Conservation (phyloP, 2,329 filamentous ascomycete species). For the Rhynchosporium secalis region DNA sequence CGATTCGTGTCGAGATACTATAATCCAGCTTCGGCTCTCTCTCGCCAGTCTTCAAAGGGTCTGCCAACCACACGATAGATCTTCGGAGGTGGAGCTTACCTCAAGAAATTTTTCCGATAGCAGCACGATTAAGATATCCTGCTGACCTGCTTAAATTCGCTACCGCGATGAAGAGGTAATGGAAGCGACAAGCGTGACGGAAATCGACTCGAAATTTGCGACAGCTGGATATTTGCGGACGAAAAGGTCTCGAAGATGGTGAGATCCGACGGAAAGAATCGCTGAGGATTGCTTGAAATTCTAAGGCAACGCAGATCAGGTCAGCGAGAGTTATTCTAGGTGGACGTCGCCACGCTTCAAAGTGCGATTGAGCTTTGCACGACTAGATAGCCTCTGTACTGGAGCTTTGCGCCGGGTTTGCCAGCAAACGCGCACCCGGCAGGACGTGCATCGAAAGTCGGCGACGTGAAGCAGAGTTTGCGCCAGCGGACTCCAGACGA, state of each 20-base stretch:
- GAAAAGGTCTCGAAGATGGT: slow-evolving; percentile 34
- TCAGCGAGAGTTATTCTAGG: slow-evolving; percentile 31
- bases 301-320: slow-evolving; percentile 28
- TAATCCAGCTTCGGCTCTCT: slow-evolving; percentile 1
- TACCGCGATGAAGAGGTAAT: slow-evolving; percentile 29
- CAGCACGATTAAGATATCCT: slow-evolving; percentile 34
- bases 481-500: slow-evolving; percentile 33
- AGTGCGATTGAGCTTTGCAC: slow-evolving; percentile 18
- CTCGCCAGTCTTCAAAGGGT: slow-evolving; percentile 14
- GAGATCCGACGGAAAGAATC: slow-evolving; percentile 35
- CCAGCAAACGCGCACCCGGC: slow-evolving; percentile 33
- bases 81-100: slow-evolving; percentile 32
- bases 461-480: slow-evolving; percentile 30
- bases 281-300: slow-evolving; percentile 37
- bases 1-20: neutral
- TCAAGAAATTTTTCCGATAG: slow-evolving; percentile 30
- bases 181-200: slow-evolving; percentile 29
- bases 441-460: slow-evolving; percentile 23
- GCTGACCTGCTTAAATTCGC: slow-evolving; percentile 33
- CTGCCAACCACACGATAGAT: slow-evolving; percentile 29
- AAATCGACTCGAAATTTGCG: slow-evolving; percentile 36
- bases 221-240: slow-evolving; percentile 35
- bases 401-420: slow-evolving; percentile 34
- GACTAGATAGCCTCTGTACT: slow-evolving; percentile 19
- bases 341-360: neutral